A percentile compares a stretch with the other conserved stretches of the same genome.
phyloP scores from a whole-genome alignment of 2,329 filamentous ascomycete species.

The Xylariaceae sp. region DNA sequence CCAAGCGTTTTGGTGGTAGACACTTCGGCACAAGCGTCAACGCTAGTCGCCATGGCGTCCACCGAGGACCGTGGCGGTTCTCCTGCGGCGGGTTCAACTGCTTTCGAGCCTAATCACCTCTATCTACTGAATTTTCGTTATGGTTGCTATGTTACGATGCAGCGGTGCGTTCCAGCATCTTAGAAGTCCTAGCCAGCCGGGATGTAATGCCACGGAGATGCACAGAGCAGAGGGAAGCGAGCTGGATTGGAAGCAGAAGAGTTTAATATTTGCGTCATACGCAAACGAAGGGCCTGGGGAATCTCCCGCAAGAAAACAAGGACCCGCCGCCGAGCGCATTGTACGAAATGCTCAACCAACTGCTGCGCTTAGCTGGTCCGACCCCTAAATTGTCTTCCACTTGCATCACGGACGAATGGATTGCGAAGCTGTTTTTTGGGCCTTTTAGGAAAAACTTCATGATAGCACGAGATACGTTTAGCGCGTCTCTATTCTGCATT shows the following conservation, averaged over 20 bases:
- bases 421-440: background rate
- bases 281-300: too few relatives aligned
- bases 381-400: background rate
- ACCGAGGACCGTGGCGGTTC: slow-evolving; percentile 58
- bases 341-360: too few relatives aligned
- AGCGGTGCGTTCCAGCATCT: too few relatives aligned
- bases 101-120: slow-evolving; percentile 45
- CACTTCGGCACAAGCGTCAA: slow-evolving; percentile 58
- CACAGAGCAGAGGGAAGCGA: too few relatives aligned
- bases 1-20: slow-evolving; percentile 53
- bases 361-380: background rate
- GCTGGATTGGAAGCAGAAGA: too few relatives aligned
- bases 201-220: too few relatives aligned
- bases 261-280: too few relatives aligned
- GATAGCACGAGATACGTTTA: background rate
- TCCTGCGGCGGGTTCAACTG: slow-evolving; percentile 57
- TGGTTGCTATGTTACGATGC: too few relatives aligned
- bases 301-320: too few relatives aligned
- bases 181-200: too few relatives aligned
- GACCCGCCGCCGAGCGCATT: too few relatives aligned
- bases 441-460: background rate
- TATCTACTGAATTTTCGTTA: too few relatives aligned
- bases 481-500: background rate
- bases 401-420: background rate
- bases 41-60: slow-evolving; percentile 53